These are phyloP conservation scores for Eimeria brunetti DNA, from an alignment of 169 alveolate genomes.

Conservation along the genomic window DNA sequence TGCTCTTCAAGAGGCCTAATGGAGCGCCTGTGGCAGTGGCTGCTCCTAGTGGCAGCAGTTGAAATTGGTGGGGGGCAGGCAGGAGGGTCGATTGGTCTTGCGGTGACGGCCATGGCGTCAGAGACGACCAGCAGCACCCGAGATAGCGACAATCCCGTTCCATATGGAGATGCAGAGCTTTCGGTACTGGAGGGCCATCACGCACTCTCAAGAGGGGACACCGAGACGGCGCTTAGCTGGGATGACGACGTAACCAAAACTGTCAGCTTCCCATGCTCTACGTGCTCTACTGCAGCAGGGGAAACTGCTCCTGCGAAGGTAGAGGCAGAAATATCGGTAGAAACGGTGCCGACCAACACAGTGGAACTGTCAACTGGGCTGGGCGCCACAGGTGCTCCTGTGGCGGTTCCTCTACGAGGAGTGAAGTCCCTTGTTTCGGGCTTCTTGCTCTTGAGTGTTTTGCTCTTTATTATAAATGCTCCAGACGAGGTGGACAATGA, in stretches of 20 bases:
- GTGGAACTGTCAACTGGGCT: neutral
- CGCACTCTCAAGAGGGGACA: neutral
- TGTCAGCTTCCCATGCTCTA: constrained; percentile 7
- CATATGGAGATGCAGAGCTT: neutral
- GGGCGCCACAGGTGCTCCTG: neutral
- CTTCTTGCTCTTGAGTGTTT: neutral
- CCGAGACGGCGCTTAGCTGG: constrained; percentile 27
- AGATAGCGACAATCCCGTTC: neutral
- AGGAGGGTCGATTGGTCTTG: constrained; percentile 47
- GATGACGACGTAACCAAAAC: neutral
- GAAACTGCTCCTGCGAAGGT: constrained; percentile 6
- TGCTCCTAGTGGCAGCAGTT: constrained; percentile 22
- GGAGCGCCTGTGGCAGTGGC: constrained; percentile 21
- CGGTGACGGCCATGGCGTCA: neutral
- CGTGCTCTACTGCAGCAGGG: constrained; percentile 10
- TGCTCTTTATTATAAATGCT: neutral
- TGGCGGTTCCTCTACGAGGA: constrained; percentile 16
- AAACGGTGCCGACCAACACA: neutral
- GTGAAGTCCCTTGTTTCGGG: neutral
- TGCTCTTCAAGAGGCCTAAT: neutral
- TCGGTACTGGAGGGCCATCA: neutral
- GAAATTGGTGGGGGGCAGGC: constrained; percentile 14
- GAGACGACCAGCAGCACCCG: constrained; percentile 5
- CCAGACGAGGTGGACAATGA: constrained; percentile 4
- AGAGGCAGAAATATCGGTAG: neutral